These are phyloP conservation scores for Aureobasidium namibiae DNA, from an alignment of 2,329 filamentous ascomycete species.

Conservation along the genomic window DNA sequence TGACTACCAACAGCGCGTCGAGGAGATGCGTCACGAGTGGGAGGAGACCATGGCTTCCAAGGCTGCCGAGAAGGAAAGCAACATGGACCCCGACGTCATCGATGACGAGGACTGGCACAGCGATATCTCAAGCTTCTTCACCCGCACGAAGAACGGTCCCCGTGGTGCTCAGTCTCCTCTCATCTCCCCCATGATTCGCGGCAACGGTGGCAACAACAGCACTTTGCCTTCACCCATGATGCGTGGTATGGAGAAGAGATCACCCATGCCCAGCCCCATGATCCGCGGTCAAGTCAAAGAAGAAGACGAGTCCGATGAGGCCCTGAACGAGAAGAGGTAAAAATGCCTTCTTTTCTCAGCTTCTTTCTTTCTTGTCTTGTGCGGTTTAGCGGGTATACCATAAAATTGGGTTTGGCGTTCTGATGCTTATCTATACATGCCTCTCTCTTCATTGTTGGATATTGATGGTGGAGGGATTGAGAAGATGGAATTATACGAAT, in stretches of 20 bases:
- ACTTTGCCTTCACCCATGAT: not conserved
- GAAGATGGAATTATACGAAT: not conserved
- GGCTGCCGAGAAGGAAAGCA: slow-evolving; percentile 40
- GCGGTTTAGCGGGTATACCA: not conserved
- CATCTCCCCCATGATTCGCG: not conserved
- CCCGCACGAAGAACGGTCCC: slow-evolving; percentile 34
- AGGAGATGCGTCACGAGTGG: slow-evolving; percentile 61
- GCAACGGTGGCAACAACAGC: not conserved
- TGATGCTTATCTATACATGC: not conserved
- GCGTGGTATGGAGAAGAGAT: not conserved
- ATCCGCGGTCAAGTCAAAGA: slow-evolving; percentile 12
- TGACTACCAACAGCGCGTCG: slow-evolving; percentile 77
- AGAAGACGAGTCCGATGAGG: slow-evolving; percentile 6
- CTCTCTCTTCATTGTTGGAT: not conserved
- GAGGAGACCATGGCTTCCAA: slow-evolving; percentile 48
- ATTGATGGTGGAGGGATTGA: not conserved
- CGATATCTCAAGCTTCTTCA: slow-evolving; percentile 46
- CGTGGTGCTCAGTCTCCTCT: slow-evolving; percentile 1
- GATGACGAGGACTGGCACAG: slow-evolving; percentile 37
- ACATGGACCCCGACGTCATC: slow-evolving; percentile 29
- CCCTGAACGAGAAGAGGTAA: slow-evolving; percentile 5
- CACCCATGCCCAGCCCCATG: slow-evolving; percentile 9
- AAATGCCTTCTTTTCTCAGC: not conserved
- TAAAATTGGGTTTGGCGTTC: not conserved
- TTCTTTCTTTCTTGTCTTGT: not conserved